Evolutionary conservation across 2,329 filamentous ascomycete genomes (phyloP).

Genomic region (Cladorrhinum sp.): DNA sequence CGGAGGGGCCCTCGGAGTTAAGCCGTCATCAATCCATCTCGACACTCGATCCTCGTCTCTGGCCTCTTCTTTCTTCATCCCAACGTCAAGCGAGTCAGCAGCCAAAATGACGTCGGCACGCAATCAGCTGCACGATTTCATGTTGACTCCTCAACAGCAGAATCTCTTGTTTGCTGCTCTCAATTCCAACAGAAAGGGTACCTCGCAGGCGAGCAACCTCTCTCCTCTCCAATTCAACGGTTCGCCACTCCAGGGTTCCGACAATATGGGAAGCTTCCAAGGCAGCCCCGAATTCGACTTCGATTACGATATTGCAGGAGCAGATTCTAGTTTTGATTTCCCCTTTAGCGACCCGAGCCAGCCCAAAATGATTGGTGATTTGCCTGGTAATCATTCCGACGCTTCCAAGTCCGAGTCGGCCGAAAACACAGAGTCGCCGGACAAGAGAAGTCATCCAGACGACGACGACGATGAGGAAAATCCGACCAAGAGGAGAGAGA

Average conservation of each 20-base stretch:
- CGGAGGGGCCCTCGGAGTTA: constrained; percentile 14
- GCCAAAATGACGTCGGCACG: constrained; percentile 51
- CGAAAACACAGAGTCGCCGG: constrained; percentile 55
- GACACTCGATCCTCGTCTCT: background rate
- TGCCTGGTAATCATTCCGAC: constrained; percentile 50
- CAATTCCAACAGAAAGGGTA: constrained; percentile 61
- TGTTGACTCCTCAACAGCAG: constrained; percentile 74
- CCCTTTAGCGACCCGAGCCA: constrained; percentile 55
- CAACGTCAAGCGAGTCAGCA: constrained; percentile 11
- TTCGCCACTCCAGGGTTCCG: constrained; percentile 46
- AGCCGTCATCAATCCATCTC: constrained; percentile 3
- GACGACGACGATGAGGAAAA: constrained; percentile 63
- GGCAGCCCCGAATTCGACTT: constrained; percentile 85
- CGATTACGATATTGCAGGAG: constrained; percentile 68
- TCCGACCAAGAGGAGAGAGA: constrained; percentile 70
- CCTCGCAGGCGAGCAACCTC: constrained; percentile 39
- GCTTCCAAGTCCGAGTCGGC: constrained; percentile 55
- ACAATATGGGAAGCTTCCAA: constrained; percentile 53
- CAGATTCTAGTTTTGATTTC: constrained; percentile 72
- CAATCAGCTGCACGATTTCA: constrained; percentile 55
- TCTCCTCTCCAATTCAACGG: constrained; percentile 49
- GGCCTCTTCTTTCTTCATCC: background rate
- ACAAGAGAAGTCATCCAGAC: constrained; percentile 72
- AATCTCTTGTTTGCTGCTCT: constrained; percentile 72
- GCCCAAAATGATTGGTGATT: constrained; percentile 70